Conservation (phyloP, 1,139 yeast genomes). For the Taphrina betulina region DNA sequence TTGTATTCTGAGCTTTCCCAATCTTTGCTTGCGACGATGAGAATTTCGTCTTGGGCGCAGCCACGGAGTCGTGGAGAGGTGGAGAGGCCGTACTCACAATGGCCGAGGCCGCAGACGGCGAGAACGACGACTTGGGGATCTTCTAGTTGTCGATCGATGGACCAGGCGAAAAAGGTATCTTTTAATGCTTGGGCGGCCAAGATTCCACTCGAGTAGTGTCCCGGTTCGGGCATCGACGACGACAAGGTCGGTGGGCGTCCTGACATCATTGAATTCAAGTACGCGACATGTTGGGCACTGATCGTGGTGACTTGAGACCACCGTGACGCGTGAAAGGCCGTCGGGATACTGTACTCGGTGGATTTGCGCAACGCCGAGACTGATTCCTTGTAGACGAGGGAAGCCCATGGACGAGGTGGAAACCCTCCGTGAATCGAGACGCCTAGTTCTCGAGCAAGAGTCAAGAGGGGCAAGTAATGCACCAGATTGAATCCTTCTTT, state of each 20-base stretch:
- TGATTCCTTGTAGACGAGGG: slow-evolving; percentile 13
- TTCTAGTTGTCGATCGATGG: slow-evolving; percentile 2
- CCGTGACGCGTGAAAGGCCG: not conserved
- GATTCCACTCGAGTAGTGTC: slow-evolving; percentile 1
- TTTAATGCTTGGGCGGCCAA: slow-evolving; percentile 14
- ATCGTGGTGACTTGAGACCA: slow-evolving; percentile 5
- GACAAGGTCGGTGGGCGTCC: slow-evolving; percentile 4
- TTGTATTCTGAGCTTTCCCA: slow-evolving; percentile 3
- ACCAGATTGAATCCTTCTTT: slow-evolving; percentile 1
- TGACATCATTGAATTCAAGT: slow-evolving; percentile 18
- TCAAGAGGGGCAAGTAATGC: slow-evolving; percentile 11
- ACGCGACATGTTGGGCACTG: slow-evolving; percentile 14
- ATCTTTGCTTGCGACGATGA: slow-evolving; percentile 2
- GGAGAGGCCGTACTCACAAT: slow-evolving; percentile 5
- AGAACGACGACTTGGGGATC: slow-evolving; percentile 1
- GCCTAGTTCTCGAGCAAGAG: slow-evolving; percentile 12
- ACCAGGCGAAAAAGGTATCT: slow-evolving; percentile 22
- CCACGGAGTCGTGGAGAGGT: not conserved
- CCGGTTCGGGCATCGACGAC: not conserved
- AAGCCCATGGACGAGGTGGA: slow-evolving; percentile 23
- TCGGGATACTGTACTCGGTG: not conserved
- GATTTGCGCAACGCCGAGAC: not conserved
- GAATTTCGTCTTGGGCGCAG: not conserved
- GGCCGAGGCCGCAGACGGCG: slow-evolving; percentile 19
- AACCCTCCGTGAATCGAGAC: slow-evolving; percentile 8